Conservation (phyloP, 176 grass and related monocot genomes). For the Phyllostachys edulis region DNA sequence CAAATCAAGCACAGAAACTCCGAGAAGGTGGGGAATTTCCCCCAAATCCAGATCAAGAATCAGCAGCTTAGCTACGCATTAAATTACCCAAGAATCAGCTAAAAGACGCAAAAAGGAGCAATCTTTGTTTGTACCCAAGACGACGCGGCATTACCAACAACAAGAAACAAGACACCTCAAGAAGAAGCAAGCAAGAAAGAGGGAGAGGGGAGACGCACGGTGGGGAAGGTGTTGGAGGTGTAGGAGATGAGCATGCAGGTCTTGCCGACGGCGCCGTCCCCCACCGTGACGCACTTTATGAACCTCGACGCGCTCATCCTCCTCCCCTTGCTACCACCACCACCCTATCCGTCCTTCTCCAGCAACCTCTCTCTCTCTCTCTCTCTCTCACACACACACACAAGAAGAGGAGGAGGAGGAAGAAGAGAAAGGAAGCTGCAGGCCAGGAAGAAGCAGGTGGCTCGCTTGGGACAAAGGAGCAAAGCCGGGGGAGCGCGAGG, state of each 20-base stretch:
- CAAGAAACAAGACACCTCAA: background rate
- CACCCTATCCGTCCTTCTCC: background rate
- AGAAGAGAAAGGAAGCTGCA: too few species aligned
- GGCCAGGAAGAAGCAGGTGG: background rate
- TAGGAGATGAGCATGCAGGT: conserved; percentile 80
- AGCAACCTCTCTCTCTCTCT: background rate
- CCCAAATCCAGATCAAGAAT: conserved; percentile 45
- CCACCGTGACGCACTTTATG: conserved; percentile 78
- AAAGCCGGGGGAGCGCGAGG: conserved; percentile 18
- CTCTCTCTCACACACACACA: too few species aligned
- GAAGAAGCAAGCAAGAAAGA: background rate
- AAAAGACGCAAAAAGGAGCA: background rate
- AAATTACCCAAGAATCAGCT: background rate
- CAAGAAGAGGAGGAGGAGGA: background rate
- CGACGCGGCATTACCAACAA: background rate
- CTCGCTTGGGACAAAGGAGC: background rate
- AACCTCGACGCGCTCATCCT: conserved; percentile 75
- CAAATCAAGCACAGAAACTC: background rate
- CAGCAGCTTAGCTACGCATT: background rate
- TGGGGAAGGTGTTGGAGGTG: conserved; percentile 74
- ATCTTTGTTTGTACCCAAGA: background rate
- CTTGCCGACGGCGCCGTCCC: conserved; percentile 75
- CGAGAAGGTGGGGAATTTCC: background rate
- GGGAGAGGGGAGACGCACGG: conserved; percentile 10
- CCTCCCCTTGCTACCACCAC: background rate